phyloP scores from a whole-genome alignment of 2,329 filamentous ascomycete genomes.

The Westerdykella sp. region DNA sequence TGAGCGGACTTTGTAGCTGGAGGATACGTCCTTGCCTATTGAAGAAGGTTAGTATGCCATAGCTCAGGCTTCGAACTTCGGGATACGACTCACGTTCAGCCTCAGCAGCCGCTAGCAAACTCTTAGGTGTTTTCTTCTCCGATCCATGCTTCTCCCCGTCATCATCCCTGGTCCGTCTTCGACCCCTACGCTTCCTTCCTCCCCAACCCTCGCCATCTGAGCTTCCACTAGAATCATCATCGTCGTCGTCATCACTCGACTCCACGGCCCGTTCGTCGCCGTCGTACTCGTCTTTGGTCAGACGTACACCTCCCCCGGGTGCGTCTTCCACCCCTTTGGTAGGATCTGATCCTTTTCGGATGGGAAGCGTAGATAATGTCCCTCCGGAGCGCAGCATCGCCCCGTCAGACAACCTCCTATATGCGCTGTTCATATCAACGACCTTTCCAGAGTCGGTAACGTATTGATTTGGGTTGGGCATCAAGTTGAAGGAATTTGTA shows the following conservation, averaged over 20 bases:
- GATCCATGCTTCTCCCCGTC: slow-evolving; percentile 32
- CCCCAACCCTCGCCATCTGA: slow-evolving; percentile 61
- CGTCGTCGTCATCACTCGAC: slow-evolving; percentile 59
- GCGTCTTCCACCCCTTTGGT: slow-evolving; percentile 38
- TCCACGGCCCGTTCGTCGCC: slow-evolving; percentile 57
- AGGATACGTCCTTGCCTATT: slow-evolving; percentile 47
- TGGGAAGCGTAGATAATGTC: slow-evolving; percentile 55
- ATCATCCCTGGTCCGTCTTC: slow-evolving; percentile 32
- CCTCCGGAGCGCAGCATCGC: slow-evolving; percentile 60
- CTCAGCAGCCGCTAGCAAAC: slow-evolving; percentile 66
- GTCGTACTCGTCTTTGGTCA: slow-evolving; percentile 54
- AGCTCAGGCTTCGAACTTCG: not conserved
- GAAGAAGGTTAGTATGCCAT: slow-evolving; percentile 32
- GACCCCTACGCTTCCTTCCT: slow-evolving; percentile 35
- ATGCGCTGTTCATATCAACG: slow-evolving; percentile 63
- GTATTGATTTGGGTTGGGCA: slow-evolving; percentile 37
- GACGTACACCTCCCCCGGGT: slow-evolving; percentile 48
- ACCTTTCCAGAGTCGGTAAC: slow-evolving; percentile 56
- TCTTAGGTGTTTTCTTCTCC: slow-evolving; percentile 46
- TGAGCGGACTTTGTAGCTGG: slow-evolving; percentile 56
- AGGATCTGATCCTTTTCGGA: slow-evolving; percentile 45
- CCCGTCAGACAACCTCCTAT: slow-evolving; percentile 65
- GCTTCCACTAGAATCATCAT: slow-evolving; percentile 40
- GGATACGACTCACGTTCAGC: slow-evolving; percentile 60
- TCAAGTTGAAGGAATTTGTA: slow-evolving; percentile 44